A percentile compares a stretch with the other conserved stretches of the same genome.
phyloP scores from a whole-genome alignment of 1,139 yeast species.

The Hemisphaericaspora subhashii region DNA sequence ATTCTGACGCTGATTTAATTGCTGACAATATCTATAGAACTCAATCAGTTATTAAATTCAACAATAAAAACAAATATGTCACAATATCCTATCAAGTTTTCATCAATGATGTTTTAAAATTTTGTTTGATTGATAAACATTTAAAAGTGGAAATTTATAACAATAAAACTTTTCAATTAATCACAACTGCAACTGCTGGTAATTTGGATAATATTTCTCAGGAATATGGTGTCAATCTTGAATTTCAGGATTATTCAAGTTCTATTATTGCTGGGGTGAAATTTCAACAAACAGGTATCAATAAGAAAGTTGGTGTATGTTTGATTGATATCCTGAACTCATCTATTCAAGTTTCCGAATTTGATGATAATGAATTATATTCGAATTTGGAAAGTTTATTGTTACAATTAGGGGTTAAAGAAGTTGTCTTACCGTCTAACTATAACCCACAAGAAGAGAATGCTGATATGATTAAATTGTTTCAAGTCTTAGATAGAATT shows the following conservation, averaged over 20 bases:
- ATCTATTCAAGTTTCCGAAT: conserved; percentile 72
- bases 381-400: conserved; percentile 83
- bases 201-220: conserved; percentile 56
- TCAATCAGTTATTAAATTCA: conserved; percentile 68
- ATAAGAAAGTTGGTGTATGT: conserved; percentile 71
- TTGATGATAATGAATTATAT: conserved; percentile 81
- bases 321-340: conserved; percentile 73
- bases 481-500: conserved; percentile 63
- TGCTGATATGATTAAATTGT: conserved; percentile 49
- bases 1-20: conserved; percentile 75
- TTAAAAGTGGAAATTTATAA: conserved; percentile 72
- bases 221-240: conserved; percentile 57
- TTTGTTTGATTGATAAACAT: conserved; percentile 69
- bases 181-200: conserved; percentile 83
- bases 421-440: conserved; percentile 62
- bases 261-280: conserved; percentile 80
- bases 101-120: conserved; percentile 57
- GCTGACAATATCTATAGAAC: conserved; percentile 87
- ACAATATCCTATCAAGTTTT: conserved; percentile 79
- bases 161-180: conserved; percentile 56
- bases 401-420: conserved; percentile 87
- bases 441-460: conserved; percentile 35
- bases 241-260: conserved; percentile 56
- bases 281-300: conserved; percentile 42
- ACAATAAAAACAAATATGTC: conserved; percentile 55